Base-by-base conservation (phyloP, 129 eudicot genomes). In the Pseudognaphalium luteoalbum region DNA sequence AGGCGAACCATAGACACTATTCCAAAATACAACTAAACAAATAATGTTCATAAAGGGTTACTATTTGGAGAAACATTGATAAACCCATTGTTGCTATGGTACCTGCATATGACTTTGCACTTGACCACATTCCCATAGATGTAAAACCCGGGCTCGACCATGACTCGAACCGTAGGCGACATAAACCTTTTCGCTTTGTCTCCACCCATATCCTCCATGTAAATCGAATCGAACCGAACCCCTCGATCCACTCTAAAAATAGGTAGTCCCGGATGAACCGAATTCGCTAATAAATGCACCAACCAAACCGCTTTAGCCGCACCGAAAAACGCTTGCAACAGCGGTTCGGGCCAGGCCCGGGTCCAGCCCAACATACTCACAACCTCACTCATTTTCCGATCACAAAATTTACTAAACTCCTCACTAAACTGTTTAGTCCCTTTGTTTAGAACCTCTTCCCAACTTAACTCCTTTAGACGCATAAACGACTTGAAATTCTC, bases 121-220 rank as follows among this genome's bases (percentile, higher is more conserved):
- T 94, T 91, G 68, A 88, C 91, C 90, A 94, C 98, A 81, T 85
- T 94, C 15, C 92, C 96, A 37, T 87, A 89, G 6, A 94, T 93
- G 79, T 94, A 94, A 82, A 94, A 94, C 80, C 99, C 99, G 0
- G 99, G 99, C 64, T 88, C 82, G 8, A 94, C 96, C 99, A 94
- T 94, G 83, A 94, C 82, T 57, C 93, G 79, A 72, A 94, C 93
- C 85, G 73, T 76, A 30, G 85, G 35, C 0, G 94, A 92, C 54
- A 82, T 79, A 71, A 91, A 81, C 75, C 74, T 89, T 76, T 71
- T 82, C 0, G 91, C 90, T 81, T 83, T 87, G 35, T 94, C 99
- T 1, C 82, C 96, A 9, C 96, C 86, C 97, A 91, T 91, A 58
- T 91, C 99, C 83, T 94, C 99, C 99, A 94, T 94, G 82, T 94